Conservation (phyloP, 1,139 yeast species). For the Kluyveromyces sp. region DNA sequence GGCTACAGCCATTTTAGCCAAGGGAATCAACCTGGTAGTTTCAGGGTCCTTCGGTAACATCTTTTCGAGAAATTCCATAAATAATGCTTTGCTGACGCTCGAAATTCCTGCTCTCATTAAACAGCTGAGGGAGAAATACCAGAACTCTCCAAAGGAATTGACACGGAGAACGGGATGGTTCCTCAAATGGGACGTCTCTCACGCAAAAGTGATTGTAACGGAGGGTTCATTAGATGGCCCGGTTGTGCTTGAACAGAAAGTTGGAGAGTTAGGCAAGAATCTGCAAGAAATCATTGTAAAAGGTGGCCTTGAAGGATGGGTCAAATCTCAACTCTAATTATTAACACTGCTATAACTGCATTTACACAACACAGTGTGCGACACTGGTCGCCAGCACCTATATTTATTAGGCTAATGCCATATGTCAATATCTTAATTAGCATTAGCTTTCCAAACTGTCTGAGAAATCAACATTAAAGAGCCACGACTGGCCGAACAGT, state of each 20-base stretch:
- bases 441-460: too few species aligned
- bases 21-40: slow-evolving; percentile 86
- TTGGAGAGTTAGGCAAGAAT: slow-evolving; percentile 92
- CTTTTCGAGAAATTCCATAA: slow-evolving; percentile 89
- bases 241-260: slow-evolving; percentile 70
- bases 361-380: too few species aligned
- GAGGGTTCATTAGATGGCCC: slow-evolving; percentile 50
- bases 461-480: too few species aligned
- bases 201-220: slow-evolving; percentile 68
- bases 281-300: slow-evolving; percentile 93
- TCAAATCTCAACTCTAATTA: slow-evolving; percentile 56
- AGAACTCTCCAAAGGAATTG: slow-evolving; percentile 49
- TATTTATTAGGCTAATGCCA: background rate
- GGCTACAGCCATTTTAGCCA: slow-evolving; percentile 90
- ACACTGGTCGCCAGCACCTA: background rate
- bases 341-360: background rate
- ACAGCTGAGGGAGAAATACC: slow-evolving; percentile 63
- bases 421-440: too few species aligned
- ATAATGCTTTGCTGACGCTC: slow-evolving; percentile 86
- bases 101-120: slow-evolving; percentile 85
- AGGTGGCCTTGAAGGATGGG: slow-evolving; percentile 99
- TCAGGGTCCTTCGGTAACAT: slow-evolving; percentile 98
- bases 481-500: too few species aligned
- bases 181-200: slow-evolving; percentile 87
- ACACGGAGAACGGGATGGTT: slow-evolving; percentile 94